phyloP scores from a whole-genome alignment of 2,329 filamentous ascomycete genomes.

The Tolypocladium album region DNA sequence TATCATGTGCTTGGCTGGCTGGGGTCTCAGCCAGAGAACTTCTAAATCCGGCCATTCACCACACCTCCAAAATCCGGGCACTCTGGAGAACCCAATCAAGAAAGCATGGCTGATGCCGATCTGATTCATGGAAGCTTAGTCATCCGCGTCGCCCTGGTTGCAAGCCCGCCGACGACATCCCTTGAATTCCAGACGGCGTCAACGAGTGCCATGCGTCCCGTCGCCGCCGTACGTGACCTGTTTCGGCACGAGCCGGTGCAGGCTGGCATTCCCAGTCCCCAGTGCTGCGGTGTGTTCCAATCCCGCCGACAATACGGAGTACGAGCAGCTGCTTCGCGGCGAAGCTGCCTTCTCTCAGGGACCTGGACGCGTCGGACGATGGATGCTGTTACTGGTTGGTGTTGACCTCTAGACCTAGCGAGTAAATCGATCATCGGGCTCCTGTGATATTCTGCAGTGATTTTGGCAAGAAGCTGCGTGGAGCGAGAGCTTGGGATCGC shows the following conservation, averaged over 20 bases:
- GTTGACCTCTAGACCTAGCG: not conserved
- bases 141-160: not conserved
- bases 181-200: constrained; percentile 4
- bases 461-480: not conserved
- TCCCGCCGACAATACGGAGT: too few species aligned
- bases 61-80: not conserved
- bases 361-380: not conserved
- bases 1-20: not conserved
- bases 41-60: not conserved
- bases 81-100: not conserved
- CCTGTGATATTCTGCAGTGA: not conserved
- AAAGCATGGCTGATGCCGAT: not conserved
- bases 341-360: not conserved
- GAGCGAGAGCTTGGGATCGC: not conserved
- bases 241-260: not conserved
- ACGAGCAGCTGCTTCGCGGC: not conserved
- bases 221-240: not conserved
- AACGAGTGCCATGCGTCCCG: not conserved
- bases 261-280: not conserved
- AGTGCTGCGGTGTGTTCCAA: not conserved
- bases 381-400: not conserved
- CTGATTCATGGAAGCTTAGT: not conserved
- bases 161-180: constrained; percentile 3
- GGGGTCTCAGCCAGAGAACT: not conserved
- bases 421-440: not conserved